Conservation (phyloP, 164 flowering plant genomes). For the Umbellularia californica region DNA sequence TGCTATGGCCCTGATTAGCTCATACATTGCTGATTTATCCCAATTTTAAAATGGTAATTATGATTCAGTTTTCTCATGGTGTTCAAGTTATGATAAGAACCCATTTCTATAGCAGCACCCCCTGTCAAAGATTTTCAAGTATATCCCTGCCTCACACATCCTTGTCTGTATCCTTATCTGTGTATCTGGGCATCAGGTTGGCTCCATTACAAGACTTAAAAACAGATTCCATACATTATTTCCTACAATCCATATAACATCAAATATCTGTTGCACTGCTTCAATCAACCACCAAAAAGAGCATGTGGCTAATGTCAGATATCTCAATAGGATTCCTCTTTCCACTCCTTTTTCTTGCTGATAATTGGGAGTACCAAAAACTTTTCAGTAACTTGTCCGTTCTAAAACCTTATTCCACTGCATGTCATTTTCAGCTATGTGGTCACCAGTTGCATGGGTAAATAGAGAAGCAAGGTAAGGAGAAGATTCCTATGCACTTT, state of each 20-base stretch:
- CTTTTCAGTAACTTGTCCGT: constrained; percentile 5
- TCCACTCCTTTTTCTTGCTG: not conserved
- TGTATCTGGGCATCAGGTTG: too few species aligned
- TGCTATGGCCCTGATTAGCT: not conserved
- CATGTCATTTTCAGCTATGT: not conserved
- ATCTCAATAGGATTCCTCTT: not conserved
- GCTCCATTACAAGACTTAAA: too few species aligned
- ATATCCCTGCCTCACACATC: too few species aligned
- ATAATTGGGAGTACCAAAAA: not conserved
- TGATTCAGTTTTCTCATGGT: not conserved
- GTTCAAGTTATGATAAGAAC: not conserved
- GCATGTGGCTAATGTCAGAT: not conserved
- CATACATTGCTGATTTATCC: not conserved
- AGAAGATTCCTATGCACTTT: not conserved
- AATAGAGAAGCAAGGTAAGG: not conserved
- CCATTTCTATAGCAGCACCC: not conserved
- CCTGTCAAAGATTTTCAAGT: too few species aligned
- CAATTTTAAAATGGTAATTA: too few species aligned
- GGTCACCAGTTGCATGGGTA: not conserved
- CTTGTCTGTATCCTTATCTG: too few species aligned
- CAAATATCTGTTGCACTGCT: not conserved
- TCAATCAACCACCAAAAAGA: not conserved
- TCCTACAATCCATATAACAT: not conserved
- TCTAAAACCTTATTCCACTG: constrained; percentile 1
- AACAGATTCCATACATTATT: not conserved